phyloP scores from a whole-genome alignment of 768 basidiomycete genomes.

The Macrolepiota fuliginosa region DNA sequence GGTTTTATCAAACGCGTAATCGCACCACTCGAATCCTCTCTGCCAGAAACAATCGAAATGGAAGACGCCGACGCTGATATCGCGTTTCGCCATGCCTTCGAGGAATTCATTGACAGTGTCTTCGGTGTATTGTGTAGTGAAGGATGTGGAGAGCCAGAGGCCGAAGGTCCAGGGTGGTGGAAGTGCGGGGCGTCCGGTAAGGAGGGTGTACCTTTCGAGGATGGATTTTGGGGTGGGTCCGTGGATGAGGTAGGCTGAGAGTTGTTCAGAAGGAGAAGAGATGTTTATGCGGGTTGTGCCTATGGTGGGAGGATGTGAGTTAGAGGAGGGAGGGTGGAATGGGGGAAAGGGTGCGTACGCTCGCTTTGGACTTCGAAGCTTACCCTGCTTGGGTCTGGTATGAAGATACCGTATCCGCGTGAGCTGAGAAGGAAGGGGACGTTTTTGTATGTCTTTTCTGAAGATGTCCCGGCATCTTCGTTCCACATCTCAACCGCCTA shows the following conservation, averaged over 20 bases:
- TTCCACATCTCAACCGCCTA: constrained; percentile 42
- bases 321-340: constrained; percentile 9
- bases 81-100: constrained; percentile 38
- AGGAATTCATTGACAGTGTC: constrained; percentile 43
- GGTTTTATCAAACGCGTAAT: constrained; percentile 44
- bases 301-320: constrained; percentile 18
- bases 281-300: constrained; percentile 29
- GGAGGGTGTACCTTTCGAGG: constrained; percentile 30
- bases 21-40: constrained; percentile 35
- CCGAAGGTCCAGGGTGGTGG: constrained; percentile 50
- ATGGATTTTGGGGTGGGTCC: constrained; percentile 31
- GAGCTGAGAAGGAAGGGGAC: constrained; percentile 37
- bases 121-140: constrained; percentile 43
- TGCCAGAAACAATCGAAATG: constrained; percentile 48
- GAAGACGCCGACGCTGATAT: constrained; percentile 39
- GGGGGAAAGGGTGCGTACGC: constrained; percentile 23
- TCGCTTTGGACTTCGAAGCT: constrained; percentile 44
- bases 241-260: constrained; percentile 40
- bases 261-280: constrained; percentile 36
- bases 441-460: constrained; percentile 32
- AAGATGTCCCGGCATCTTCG: constrained; percentile 41
- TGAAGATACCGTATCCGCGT: constrained; percentile 45
- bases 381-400: constrained; percentile 44
- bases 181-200: constrained; percentile 40
- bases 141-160: constrained; percentile 47